A percentile compares a stretch with the other conserved stretches of the same genome.
phyloP scores from a whole-genome alignment of 345 rosid species.

The Camelina laxa region DNA sequence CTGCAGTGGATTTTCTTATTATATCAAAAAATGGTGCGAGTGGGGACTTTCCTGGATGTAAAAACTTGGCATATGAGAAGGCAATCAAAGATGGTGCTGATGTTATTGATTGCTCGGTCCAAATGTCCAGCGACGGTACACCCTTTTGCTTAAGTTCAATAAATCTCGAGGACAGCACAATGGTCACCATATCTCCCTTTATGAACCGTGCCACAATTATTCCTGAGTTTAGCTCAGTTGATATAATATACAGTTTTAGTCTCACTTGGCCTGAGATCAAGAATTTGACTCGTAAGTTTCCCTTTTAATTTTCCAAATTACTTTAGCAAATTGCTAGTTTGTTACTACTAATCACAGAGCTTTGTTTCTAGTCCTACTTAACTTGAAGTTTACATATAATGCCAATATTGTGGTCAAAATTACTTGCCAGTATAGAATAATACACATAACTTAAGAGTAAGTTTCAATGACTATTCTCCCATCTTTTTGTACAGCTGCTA shows the following conservation, averaged over 20 bases:
- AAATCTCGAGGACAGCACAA: constrained; percentile 54
- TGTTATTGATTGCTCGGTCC: constrained; percentile 77
- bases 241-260: constrained; percentile 63
- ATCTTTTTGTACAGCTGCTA: constrained; percentile 52
- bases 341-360: neutral
- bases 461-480: too few relatives aligned
- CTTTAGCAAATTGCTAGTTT: too few relatives aligned
- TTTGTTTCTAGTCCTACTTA: neutral
- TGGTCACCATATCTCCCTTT: constrained; percentile 35
- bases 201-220: constrained; percentile 37
- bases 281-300: constrained; percentile 60
- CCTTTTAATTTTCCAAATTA: neutral
- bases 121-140: constrained; percentile 67
- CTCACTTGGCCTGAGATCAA: constrained; percentile 67
- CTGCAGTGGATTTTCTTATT: constrained; percentile 51
- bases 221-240: constrained; percentile 46
- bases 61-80: constrained; percentile 62
- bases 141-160: constrained; percentile 67
- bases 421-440: neutral
- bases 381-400: too few relatives aligned
- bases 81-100: constrained; percentile 72
- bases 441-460: too few relatives aligned
- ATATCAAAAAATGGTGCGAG: constrained; percentile 83
- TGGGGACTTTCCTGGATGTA: constrained; percentile 86
- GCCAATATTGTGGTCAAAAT: neutral